These are phyloP conservation scores for Rhynchosporium secalis DNA, from an alignment of 2,329 filamentous ascomycete genomes.

Conservation along the genomic window DNA sequence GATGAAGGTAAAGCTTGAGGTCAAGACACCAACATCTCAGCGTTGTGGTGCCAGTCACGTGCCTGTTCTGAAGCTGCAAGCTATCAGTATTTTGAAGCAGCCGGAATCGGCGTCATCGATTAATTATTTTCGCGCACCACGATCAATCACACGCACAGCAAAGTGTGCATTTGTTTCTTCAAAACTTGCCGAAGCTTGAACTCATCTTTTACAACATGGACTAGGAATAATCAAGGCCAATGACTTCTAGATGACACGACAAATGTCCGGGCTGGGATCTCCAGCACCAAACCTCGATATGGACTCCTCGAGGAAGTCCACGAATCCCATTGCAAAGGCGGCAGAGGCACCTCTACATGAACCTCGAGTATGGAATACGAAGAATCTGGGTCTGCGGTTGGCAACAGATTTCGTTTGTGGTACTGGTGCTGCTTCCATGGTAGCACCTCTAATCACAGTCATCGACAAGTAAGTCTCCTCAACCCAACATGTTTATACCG, in stretches of 20 bases:
- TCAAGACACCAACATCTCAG: no score
- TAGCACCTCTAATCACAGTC: conserved; percentile 82
- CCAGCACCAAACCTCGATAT: conserved; percentile 22
- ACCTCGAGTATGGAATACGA: conserved; percentile 67
- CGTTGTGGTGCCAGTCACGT: conserved; percentile 1
- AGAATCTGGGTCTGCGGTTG: conserved; percentile 66
- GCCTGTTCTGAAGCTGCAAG: neutral
- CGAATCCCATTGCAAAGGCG: conserved; percentile 21
- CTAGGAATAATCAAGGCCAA: conserved; percentile 16
- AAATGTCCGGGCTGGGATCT: conserved; percentile 24
- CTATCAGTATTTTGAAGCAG: no score
- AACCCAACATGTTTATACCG: conserved; percentile 9
- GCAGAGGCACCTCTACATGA: conserved; percentile 26
- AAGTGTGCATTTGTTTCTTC: conserved; percentile 8
- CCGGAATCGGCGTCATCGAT: conserved; percentile 22
- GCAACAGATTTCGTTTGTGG: conserved; percentile 70
- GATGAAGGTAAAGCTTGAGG: no score
- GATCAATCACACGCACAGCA: conserved; percentile 20
- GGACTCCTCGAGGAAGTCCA: conserved; percentile 15
- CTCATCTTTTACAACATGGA: neutral
- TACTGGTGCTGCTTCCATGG: conserved; percentile 68
- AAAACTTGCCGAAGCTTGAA: neutral
- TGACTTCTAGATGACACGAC: conserved; percentile 26
- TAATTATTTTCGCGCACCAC: conserved; percentile 8
- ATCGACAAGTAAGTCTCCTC: conserved; percentile 70